Percentiles rank a stretch among this genome's conserved stretches.
These are phyloP conservation scores for Rhododendron ovatum DNA, from an alignment of 148 eudicot species.

Conservation along the genomic window DNA sequence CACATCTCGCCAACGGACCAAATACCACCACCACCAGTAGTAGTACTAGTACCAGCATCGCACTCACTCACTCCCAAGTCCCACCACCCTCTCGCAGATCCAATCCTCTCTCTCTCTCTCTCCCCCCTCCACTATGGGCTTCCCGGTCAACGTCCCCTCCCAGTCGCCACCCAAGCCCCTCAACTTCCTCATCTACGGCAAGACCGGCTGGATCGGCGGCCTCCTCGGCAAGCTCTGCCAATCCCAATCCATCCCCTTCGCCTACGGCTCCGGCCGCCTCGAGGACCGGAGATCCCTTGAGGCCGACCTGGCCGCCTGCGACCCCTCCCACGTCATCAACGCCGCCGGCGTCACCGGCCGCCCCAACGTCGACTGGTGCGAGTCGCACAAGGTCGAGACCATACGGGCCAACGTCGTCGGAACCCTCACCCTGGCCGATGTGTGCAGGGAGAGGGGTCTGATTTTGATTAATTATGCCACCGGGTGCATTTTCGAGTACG, in stretches of 20 bases:
- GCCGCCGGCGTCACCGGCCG: slow-evolving; percentile 92
- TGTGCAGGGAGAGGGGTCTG: slow-evolving; percentile 52
- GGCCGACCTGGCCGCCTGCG: slow-evolving; percentile 37
- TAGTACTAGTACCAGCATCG: background rate
- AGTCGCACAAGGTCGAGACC: slow-evolving; percentile 76
- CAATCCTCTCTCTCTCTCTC: background rate
- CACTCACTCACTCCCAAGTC: background rate
- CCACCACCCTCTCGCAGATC: background rate
- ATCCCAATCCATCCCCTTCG: slow-evolving; percentile 46
- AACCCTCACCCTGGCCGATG: slow-evolving; percentile 71
- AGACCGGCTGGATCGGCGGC: slow-evolving; percentile 89
- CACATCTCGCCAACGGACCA: background rate
- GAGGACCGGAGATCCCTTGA: slow-evolving; percentile 52
- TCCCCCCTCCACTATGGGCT: slow-evolving; percentile 27
- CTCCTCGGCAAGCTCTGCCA: slow-evolving; percentile 62
- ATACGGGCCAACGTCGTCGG: slow-evolving; percentile 78
- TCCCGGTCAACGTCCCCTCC: slow-evolving; percentile 29
- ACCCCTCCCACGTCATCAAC: slow-evolving; percentile 82
- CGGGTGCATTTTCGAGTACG: slow-evolving; percentile 86
- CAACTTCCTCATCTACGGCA: slow-evolving; percentile 81
- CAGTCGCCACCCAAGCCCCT: slow-evolving; percentile 12
- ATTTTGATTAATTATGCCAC: slow-evolving; percentile 68
- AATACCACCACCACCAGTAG: background rate
- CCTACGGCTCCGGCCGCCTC: slow-evolving; percentile 66
- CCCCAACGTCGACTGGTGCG: slow-evolving; percentile 87